Conservation (phyloP, 139 green algal genomes). For the Asterochloris erici region DNA sequence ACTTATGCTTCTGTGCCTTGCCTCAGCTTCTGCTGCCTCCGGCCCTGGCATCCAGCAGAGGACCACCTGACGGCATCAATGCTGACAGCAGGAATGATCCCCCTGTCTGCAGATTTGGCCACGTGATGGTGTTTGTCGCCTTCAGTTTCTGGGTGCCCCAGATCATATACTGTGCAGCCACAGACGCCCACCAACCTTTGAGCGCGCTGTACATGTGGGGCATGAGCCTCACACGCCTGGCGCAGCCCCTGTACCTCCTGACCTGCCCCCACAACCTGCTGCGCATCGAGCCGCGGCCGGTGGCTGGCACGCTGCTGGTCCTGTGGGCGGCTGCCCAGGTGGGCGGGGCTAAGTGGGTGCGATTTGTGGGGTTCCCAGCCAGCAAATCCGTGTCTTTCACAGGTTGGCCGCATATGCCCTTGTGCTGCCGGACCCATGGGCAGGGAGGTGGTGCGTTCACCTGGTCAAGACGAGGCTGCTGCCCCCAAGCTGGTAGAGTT, state of each 20-base stretch:
- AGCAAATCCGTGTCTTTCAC: too few relatives aligned
- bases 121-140: slow-evolving; percentile 45
- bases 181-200: slow-evolving; percentile 64
- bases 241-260: slow-evolving; percentile 77
- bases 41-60: too few relatives aligned
- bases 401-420: too few relatives aligned
- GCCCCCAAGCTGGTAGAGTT: too few relatives aligned
- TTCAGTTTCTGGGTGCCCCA: slow-evolving; percentile 87
- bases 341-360: not conserved
- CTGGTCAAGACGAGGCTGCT: too few relatives aligned
- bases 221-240: slow-evolving; percentile 48
- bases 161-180: slow-evolving; percentile 59
- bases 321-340: slow-evolving; percentile 46
- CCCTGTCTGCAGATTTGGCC: slow-evolving; percentile 25
- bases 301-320: slow-evolving; percentile 43
- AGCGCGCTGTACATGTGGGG: slow-evolving; percentile 71
- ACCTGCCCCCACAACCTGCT: slow-evolving; percentile 68
- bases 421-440: too few relatives aligned
- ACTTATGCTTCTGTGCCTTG: too few relatives aligned
- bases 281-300: slow-evolving; percentile 17
- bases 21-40: too few relatives aligned
- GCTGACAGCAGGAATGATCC: too few relatives aligned
- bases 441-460: too few relatives aligned
- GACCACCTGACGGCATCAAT: too few relatives aligned
- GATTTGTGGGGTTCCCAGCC: too few relatives aligned